These are phyloP conservation scores for Aspergillus amoenus DNA, from an alignment of 2,329 filamentous ascomycete genomes.

Conservation along the genomic window DNA sequence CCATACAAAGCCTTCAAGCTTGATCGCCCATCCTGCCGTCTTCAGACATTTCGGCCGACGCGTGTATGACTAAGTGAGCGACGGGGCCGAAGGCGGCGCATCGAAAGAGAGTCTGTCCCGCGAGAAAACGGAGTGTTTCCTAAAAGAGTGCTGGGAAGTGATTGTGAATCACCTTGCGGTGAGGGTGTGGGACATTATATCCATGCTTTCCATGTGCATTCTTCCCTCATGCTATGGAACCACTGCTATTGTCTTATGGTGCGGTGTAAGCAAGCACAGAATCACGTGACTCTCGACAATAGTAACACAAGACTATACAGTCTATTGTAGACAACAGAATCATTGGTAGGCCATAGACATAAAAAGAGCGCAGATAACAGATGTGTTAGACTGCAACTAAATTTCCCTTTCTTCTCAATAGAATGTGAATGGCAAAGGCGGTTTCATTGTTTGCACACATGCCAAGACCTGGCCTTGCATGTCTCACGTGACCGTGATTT, in stretches of 20 bases:
- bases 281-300: too few species aligned
- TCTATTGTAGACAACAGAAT: neutral
- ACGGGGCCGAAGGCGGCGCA: too few species aligned
- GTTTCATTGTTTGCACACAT: neutral
- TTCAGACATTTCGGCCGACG: neutral
- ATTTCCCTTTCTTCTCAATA: neutral
- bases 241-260: neutral
- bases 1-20: neutral
- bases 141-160: too few species aligned
- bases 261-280: neutral
- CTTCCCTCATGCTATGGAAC: constrained; percentile 7
- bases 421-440: neutral
- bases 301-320: neutral
- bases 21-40: neutral
- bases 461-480: constrained; percentile 17
- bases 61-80: too few species aligned
- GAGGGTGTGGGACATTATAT: neutral
- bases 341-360: neutral
- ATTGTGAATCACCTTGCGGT: neutral
- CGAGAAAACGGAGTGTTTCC: too few species aligned
- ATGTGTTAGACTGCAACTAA: too few species aligned
- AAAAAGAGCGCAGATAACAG: too few species aligned
- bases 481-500: constrained; percentile 22
- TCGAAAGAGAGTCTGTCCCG: too few species aligned
- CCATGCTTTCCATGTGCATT: neutral